Base-by-base conservation (phyloP, 805 yeast genomes). In the Candida boleticola region DNA sequence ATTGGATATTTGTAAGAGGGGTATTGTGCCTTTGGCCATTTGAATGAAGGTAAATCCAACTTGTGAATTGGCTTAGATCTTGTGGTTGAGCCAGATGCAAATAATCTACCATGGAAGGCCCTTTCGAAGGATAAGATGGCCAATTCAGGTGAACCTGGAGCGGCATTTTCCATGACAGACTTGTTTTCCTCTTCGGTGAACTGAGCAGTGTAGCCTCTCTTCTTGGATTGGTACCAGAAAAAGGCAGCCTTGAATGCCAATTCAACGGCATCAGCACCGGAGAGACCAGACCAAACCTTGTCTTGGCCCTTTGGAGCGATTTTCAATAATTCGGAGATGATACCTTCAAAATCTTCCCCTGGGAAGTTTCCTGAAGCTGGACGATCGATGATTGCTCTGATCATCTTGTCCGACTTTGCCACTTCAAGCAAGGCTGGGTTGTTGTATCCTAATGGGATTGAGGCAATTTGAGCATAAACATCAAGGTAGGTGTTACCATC, bases 21-120 rank as follows among this genome's bases (percentile, higher is more conserved):
- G 73, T 83, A 90, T 49, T 88, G 89, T 43, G 97, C 97, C 64
- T 86, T 89, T 60, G 98, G 98, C 97, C 97, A 90, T 59, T 87
- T 80, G 73, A 90, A 90, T 5, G 96, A 82, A 47, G 98, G 98
- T 68, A 92, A 73, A 65, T 84, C 90, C 64, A 90, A 72, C 72
- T 92, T 90, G 75, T 90, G 98, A 54, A 92, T 79, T 51, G 97
- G 96, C 74, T 89, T 92, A 43, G 97, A 89, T 63, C 96, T 81
- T 30, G 98, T 90, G 51, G 88, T 80, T 5, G 96, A 85, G 34
- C 87, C 89, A 42, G 95, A 79, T 19, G 96, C 98, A 69, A 90
- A 89, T 49, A 89, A 69, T 68, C 98, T 82, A 50, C 98, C 98
- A 63, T 90, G 98, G 85, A 90, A 92, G 23, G 93, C 93, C 51